Percentiles rank a stretch among this genome's conserved stretches.
Evolutionary conservation across 495 filamentous ascomycete species (phyloP).

Genomic region (Penicillium cataractarum): DNA sequence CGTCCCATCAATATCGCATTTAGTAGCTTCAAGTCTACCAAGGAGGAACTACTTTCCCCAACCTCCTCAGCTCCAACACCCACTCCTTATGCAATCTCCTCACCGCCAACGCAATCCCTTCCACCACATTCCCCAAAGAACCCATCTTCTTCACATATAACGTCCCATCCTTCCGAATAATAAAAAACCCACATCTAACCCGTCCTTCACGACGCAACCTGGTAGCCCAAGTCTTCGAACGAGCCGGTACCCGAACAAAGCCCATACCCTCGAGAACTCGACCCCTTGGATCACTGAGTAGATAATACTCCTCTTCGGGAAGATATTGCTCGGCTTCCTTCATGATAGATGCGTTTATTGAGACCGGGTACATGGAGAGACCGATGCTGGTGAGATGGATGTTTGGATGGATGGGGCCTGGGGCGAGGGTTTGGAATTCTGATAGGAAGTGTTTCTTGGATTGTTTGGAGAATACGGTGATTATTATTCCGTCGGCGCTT

Average conservation of each 20-base stretch:
- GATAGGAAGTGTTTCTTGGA: neutral
- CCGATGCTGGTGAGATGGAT: neutral
- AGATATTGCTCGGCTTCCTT: neutral
- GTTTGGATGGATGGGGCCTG: neutral
- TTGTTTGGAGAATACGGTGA: neutral
- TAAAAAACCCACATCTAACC: neutral
- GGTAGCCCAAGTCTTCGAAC: neutral
- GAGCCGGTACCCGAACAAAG: neutral
- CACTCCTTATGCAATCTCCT: neutral
- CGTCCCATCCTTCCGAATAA: neutral
- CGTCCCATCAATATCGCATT: too few species aligned
- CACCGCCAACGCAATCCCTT: neutral
- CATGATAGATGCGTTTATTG: neutral
- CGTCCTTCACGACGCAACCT: neutral
- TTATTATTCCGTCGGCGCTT: neutral
- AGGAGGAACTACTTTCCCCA: neutral
- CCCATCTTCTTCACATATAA: neutral
- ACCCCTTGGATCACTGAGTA: neutral
- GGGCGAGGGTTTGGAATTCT: neutral
- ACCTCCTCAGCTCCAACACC: neutral
- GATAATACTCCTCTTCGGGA: neutral
- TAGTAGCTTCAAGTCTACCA: neutral
- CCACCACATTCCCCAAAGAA: neutral
- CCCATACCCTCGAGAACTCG: neutral
- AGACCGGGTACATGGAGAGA: neutral